These are phyloP conservation scores for Harrya chromipes DNA, from an alignment of 768 basidiomycete species.

Conservation along the genomic window DNA sequence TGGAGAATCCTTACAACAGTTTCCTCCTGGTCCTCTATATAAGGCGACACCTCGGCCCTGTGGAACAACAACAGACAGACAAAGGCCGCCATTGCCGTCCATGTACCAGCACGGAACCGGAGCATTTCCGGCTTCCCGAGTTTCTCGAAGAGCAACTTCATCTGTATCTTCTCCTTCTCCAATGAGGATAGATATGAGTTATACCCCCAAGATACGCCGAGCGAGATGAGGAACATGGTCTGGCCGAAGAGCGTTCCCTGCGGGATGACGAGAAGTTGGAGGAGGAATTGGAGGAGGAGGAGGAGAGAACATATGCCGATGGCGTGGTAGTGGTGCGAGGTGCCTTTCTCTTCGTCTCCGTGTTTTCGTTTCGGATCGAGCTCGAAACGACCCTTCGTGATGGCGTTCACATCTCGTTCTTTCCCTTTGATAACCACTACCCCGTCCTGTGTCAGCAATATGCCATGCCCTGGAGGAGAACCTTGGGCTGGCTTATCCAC, in stretches of 20 bases:
- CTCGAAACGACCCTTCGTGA: slow-evolving; percentile 30
- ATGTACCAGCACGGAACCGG: slow-evolving; percentile 15
- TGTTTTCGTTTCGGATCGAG: slow-evolving; percentile 9
- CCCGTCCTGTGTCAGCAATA: slow-evolving; percentile 15
- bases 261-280: slow-evolving; percentile 34
- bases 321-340: slow-evolving; percentile 1
- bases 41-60: background rate
- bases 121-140: slow-evolving; percentile 9
- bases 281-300: slow-evolving; percentile 29
- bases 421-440: slow-evolving; percentile 29
- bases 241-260: slow-evolving; percentile 35
- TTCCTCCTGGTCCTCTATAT: background rate
- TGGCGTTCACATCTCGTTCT: slow-evolving; percentile 26
- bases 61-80: slow-evolving; percentile 24
- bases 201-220: slow-evolving; percentile 34
- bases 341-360: background rate
- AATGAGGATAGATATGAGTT: slow-evolving; percentile 33
- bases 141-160: slow-evolving; percentile 8
- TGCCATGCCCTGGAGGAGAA: slow-evolving; percentile 29
- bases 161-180: slow-evolving; percentile 32
- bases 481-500: slow-evolving; percentile 15
- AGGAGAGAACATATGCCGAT: slow-evolving; percentile 30
- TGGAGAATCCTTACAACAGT: slow-evolving; percentile 8
- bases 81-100: slow-evolving; percentile 25
- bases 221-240: slow-evolving; percentile 30